These are phyloP conservation scores for Patellaria atrata DNA, from an alignment of 495 filamentous ascomycete genomes.

Conservation along the genomic window DNA sequence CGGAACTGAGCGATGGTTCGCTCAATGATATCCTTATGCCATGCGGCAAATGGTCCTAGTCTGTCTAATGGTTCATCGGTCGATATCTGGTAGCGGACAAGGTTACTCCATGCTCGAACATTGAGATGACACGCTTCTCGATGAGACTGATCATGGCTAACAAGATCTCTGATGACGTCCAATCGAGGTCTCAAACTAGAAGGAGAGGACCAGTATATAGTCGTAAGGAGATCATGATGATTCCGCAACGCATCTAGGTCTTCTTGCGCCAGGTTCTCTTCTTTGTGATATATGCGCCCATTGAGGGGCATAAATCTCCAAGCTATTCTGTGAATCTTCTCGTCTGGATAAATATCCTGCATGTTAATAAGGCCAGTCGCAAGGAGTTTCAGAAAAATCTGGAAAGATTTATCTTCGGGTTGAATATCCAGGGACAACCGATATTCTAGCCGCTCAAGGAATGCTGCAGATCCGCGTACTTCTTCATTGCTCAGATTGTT, in stretches of 20 bases:
- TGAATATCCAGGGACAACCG: conserved; percentile 46
- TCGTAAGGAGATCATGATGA: conserved; percentile 84
- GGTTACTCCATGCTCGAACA: conserved; percentile 63
- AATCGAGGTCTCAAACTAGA: conserved; percentile 52
- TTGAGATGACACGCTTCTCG: conserved; percentile 74
- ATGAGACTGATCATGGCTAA: conserved; percentile 68
- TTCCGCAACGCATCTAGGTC: conserved; percentile 82
- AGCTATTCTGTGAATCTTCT: conserved; percentile 61
- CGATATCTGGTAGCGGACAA: conserved; percentile 61
- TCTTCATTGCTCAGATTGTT: conserved; percentile 66
- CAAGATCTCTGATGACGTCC: conserved; percentile 58
- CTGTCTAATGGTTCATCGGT: conserved; percentile 25
- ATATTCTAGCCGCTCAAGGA: conserved; percentile 57
- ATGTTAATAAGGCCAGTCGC: conserved; percentile 53
- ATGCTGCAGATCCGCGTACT: conserved; percentile 56
- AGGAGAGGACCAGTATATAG: conserved; percentile 76
- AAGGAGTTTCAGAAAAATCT: conserved; percentile 81
- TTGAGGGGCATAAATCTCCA: conserved; percentile 81
- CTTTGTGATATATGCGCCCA: conserved; percentile 71
- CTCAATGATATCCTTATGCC: conserved; percentile 47
- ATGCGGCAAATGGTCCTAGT: conserved; percentile 34
- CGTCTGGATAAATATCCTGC: conserved; percentile 41
- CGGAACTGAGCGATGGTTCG: conserved; percentile 45
- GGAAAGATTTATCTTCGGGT: conserved; percentile 71
- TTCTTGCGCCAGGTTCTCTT: conserved; percentile 53